Evolutionary conservation across 768 basidiomycete species (phyloP).

Genomic region (Lepiota subincarnata): DNA sequence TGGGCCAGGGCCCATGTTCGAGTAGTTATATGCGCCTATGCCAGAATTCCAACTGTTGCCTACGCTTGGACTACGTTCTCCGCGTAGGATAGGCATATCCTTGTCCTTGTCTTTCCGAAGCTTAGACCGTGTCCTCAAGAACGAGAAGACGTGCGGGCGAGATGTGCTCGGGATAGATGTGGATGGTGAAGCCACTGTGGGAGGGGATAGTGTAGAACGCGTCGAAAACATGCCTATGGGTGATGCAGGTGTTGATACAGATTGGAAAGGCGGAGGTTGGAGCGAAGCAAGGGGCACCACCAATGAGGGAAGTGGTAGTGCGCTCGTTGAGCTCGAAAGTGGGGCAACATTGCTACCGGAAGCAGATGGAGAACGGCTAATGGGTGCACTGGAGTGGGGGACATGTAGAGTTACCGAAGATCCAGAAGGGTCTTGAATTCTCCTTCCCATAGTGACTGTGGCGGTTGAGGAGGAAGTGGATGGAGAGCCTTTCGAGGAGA

Average conservation of each 20-base stretch:
- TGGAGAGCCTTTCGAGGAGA: neutral
- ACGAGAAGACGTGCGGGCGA: neutral
- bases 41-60: neutral
- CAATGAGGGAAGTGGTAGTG: neutral
- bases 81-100: neutral
- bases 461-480: neutral
- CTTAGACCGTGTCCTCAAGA: neutral
- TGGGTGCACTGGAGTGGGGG: constrained; percentile 1
- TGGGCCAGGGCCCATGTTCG: too few species aligned
- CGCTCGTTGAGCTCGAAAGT: neutral
- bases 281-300: neutral
- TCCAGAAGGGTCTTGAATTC: neutral
- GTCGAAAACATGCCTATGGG: neutral
- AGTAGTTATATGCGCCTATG: too few species aligned
- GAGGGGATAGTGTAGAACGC: neutral
- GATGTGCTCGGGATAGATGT: neutral
- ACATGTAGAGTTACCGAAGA: neutral
- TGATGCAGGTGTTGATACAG: neutral
- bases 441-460: neutral
- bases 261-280: neutral
- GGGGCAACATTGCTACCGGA: neutral
- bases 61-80: neutral
- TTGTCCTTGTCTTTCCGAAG: neutral
- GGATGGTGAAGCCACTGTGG: neutral
- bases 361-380: neutral